phyloP scores from a whole-genome alignment of 108 stramenopile species.

The Cyclotella atomus region DNA sequence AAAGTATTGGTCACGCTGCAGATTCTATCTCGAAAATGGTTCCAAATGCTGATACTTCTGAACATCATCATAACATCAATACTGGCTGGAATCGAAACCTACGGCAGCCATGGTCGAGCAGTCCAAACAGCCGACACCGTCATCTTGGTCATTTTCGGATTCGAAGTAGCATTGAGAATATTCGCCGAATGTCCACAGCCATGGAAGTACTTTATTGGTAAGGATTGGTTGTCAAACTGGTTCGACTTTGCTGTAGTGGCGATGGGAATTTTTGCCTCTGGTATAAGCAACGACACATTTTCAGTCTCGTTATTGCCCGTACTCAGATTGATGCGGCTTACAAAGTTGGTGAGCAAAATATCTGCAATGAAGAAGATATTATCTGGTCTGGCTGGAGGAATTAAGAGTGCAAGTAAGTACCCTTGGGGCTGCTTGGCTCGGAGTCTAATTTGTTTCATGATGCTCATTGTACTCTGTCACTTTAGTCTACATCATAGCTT shows the following conservation, averaged over 20 bases:
- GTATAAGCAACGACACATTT: no score
- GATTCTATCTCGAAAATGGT: not conserved
- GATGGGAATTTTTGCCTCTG: not conserved
- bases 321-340: not conserved
- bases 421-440: not conserved
- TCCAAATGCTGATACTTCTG: not conserved
- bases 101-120: not conserved
- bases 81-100: not conserved
- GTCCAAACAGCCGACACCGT: not conserved
- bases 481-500: slow-evolving; percentile 4
- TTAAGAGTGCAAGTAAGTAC: not conserved
- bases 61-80: not conserved
- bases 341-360: slow-evolving; percentile 4
- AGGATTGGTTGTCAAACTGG: not conserved
- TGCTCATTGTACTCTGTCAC: not conserved
- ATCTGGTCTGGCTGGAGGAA: not conserved
- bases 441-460: not conserved
- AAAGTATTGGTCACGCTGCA: not conserved
- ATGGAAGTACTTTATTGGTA: not conserved
- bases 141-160: not conserved
- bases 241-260: not conserved
- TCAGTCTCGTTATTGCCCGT: no score
- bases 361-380: not conserved
- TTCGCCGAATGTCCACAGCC: not conserved
- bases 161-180: not conserved